Percentiles rank a stretch among this genome's conserved stretches.
Conservation (phyloP, 2,329 filamentous ascomycete species). For the Sporothrix phasma region DNA sequence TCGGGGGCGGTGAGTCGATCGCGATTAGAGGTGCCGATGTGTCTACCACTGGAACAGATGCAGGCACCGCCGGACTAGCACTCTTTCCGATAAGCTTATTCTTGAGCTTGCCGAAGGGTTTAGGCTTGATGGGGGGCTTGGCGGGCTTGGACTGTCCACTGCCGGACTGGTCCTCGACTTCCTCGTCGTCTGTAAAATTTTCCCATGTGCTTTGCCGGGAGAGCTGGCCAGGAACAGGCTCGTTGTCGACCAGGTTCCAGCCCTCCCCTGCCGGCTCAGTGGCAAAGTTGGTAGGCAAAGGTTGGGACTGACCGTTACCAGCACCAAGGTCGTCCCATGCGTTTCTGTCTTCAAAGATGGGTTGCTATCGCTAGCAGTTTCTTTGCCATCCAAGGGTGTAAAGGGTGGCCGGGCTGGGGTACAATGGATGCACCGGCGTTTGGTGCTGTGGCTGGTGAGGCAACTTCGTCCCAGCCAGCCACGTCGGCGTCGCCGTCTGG, state of each 20-base stretch:
- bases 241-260: conserved; percentile 44
- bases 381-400: neutral
- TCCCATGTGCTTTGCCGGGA: conserved; percentile 32
- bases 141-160: neutral
- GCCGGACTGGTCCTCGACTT: neutral
- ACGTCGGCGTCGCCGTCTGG: conserved; percentile 30
- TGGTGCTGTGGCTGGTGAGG: conserved; percentile 22
- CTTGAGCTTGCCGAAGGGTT: neutral
- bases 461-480: conserved; percentile 33
- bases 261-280: conserved; percentile 29
- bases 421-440: conserved; percentile 18
- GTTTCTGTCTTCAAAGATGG: conserved; percentile 35
- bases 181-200: conserved; percentile 27
- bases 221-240: conserved; percentile 24
- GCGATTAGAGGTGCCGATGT: conserved; percentile 14
- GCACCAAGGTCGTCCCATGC: conserved; percentile 40
- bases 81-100: conserved; percentile 6
- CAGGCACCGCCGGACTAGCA: no score
- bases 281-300: conserved; percentile 15
- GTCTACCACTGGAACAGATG: neutral
- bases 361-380: conserved; percentile 10
- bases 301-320: conserved; percentile 9
- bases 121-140: neutral
- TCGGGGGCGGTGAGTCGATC: conserved; percentile 11
- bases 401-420: conserved; percentile 18